Evolutionary conservation across 176 grass and related monocot genomes (phyloP).

Genomic region (Pontederia crassipes): DNA sequence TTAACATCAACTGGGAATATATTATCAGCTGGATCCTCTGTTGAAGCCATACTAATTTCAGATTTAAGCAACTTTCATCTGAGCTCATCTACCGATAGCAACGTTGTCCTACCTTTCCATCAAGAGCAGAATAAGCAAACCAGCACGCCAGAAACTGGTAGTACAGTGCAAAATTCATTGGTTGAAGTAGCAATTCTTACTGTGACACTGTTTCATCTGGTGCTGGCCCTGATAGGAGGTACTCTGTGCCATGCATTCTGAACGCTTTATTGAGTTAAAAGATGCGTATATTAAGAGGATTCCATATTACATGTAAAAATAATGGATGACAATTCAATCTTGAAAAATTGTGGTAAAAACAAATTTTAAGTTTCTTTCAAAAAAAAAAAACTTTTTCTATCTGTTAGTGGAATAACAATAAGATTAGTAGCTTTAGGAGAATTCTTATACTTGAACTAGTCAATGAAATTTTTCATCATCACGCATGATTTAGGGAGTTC

Average conservation of each 20-base stretch:
- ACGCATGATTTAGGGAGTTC: neutral
- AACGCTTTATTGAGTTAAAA: neutral
- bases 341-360: too few species aligned
- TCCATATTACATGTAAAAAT: too few species aligned
- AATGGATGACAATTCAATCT: too few species aligned
- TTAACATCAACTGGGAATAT: slow-evolving; percentile 41
- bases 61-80: slow-evolving; percentile 41
- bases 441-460: neutral
- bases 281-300: too few species aligned
- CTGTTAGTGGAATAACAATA: too few species aligned
- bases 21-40: slow-evolving; percentile 49
- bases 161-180: slow-evolving; percentile 26
- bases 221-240: slow-evolving; percentile 83
- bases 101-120: slow-evolving; percentile 4
- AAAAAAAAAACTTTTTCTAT: too few species aligned
- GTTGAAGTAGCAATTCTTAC: slow-evolving; percentile 86
- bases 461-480: neutral
- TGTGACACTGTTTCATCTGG: slow-evolving; percentile 92
- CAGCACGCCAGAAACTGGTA: slow-evolving; percentile 7
- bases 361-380: too few species aligned
- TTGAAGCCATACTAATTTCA: slow-evolving; percentile 63
- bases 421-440: too few species aligned
- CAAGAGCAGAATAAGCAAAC: slow-evolving; percentile 19
- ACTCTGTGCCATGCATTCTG: slow-evolving; percentile 4
- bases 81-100: slow-evolving; percentile 16